These are phyloP conservation scores for Colletotrichum salicis DNA, from an alignment of 2,329 filamentous ascomycete genomes.

Conservation along the genomic window DNA sequence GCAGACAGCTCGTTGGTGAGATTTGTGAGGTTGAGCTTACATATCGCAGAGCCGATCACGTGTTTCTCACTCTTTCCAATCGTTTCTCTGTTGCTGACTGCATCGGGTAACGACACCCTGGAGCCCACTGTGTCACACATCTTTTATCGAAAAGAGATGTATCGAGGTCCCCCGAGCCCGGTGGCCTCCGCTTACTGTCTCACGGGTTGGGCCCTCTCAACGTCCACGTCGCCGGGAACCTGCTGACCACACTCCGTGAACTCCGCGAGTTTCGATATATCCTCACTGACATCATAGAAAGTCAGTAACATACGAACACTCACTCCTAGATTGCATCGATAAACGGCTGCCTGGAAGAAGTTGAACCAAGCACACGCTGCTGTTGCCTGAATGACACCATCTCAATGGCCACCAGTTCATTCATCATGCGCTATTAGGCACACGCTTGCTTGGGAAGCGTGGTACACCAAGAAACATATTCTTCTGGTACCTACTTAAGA, in stretches of 20 bases:
- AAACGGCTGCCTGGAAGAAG: background rate
- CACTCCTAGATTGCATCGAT: background rate
- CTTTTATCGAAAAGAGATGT: background rate
- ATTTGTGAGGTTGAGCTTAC: background rate
- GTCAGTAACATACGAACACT: background rate
- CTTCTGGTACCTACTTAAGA: background rate
- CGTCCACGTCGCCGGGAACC: background rate
- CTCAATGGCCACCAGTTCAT: background rate
- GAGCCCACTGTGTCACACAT: background rate
- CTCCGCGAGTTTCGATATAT: background rate
- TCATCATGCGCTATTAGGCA: background rate
- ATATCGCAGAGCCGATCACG: background rate
- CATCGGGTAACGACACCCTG: background rate
- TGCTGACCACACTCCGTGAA: constrained; percentile 9
- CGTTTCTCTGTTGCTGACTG: background rate
- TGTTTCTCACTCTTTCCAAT: background rate
- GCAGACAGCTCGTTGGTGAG: background rate
- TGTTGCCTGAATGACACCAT: background rate
- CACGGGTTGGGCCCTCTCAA: background rate
- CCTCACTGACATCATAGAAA: constrained; percentile 10
- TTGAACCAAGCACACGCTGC: background rate
- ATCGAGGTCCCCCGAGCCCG: background rate
- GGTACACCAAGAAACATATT: background rate
- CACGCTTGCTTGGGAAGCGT: background rate
- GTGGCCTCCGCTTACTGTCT: constrained; percentile 8